Base-by-base conservation (phyloP, 148 eudicot genomes). In the Rhododendron mucronatum region DNA sequence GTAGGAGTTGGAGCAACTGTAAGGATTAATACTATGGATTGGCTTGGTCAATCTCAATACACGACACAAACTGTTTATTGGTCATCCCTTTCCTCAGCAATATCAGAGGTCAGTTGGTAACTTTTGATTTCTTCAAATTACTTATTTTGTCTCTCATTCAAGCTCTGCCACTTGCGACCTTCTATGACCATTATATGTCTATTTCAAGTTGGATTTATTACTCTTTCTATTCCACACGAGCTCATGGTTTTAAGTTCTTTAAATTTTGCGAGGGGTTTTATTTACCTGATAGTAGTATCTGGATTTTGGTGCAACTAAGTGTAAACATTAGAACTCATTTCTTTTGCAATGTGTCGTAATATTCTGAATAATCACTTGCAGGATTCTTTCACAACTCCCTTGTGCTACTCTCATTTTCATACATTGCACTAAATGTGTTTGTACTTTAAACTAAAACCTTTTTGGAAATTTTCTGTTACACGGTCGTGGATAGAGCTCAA, bases 1-100 rank as follows among this genome's bases (percentile, higher is more conserved):
- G 99, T 94, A 21, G 90, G 92, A 83, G 73, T 61, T 78, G 95
- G 99, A 67, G 93, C 75, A 67, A 88, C 90, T 55, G 90, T 96
- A 30, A 90, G 98, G 88, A 93, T 96, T 82, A 96, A 85, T 87
- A 94, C 98, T 2, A 96, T 96, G 99, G 99, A 96, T 89, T 96
- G 98, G 98, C 98, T 96, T 74, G 99, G 98, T 87, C 99, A 96
- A 86, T 96, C 99, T 55, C 91, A 90, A 78, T 96, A 88, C 88
- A 84, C 86, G 37, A 37, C 85, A 21, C 88, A 85, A 87, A 93
- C 94, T 20, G 88, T 94, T 79, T 96, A 90, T 87, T 96, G 99
- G 99, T 87, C 99, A 37, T 79, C 99, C 71, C 93, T 96, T 87
- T 93, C 99, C 9, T 91, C 98, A 14, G 95, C 99, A 86, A 90